Conservation (phyloP, 139 green algal species). For the Volvox reticuliferus region DNA sequence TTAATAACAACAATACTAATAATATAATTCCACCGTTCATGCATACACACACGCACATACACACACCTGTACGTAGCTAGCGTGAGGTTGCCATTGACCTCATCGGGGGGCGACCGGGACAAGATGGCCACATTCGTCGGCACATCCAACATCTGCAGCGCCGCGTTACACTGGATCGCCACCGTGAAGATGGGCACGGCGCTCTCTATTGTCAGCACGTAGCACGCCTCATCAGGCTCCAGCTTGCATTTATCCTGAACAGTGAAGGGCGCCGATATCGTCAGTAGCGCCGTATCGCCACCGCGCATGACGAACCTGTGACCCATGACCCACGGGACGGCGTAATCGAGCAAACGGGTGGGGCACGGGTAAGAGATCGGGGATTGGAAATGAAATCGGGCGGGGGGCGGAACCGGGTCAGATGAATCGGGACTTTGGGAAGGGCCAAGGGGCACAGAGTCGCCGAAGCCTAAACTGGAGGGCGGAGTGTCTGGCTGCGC, state of each 20-base stretch:
- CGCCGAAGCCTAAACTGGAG: too few species aligned
- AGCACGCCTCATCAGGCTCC: constrained; percentile 72
- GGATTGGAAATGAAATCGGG: background rate
- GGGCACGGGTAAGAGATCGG: background rate
- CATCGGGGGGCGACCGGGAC: constrained; percentile 59
- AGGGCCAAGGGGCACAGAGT: too few species aligned
- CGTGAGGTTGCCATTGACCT: constrained; percentile 63
- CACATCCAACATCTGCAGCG: constrained; percentile 73
- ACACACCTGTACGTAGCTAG: constrained; percentile 78
- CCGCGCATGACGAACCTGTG: constrained; percentile 49
- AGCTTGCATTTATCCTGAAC: constrained; percentile 63
- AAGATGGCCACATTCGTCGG: constrained; percentile 77
- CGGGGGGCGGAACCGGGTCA: background rate
- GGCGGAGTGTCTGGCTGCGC: too few species aligned
- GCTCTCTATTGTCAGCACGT: constrained; percentile 76
- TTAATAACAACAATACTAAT: too few species aligned
- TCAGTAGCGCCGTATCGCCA: constrained; percentile 57
- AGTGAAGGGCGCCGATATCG: constrained; percentile 57
- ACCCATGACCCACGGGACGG: too few species aligned
- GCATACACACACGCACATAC: background rate
- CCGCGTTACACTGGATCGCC: constrained; percentile 46
- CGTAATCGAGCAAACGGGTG: background rate
- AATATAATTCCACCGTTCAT: too few species aligned
- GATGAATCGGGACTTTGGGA: background rate
- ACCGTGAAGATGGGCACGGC: constrained; percentile 77